These are phyloP conservation scores for Solanum piurae DNA, from an alignment of 257 asterid species.

Conservation along the genomic window DNA sequence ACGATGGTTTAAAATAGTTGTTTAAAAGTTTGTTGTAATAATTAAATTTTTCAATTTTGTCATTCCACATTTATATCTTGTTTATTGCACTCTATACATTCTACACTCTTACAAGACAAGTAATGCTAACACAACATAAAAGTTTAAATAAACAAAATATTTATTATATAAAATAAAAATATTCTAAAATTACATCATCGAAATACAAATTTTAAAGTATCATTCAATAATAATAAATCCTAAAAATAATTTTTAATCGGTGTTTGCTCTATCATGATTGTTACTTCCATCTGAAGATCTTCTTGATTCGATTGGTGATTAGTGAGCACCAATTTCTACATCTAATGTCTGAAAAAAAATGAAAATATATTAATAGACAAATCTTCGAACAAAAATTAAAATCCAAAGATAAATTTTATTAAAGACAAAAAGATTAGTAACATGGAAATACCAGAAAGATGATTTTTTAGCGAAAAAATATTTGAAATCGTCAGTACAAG, in stretches of 20 bases:
- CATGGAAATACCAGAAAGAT: not conserved
- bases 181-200: too few species aligned
- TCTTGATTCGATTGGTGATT: not conserved
- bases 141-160: rapidly evolving
- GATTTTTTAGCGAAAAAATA: too few species aligned
- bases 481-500: not conserved
- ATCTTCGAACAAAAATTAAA: not conserved
- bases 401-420: not conserved
- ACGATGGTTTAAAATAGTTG: too few species aligned
- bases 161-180: too few species aligned
- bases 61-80: not conserved
- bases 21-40: not conserved
- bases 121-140: too few species aligned
- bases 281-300: not conserved
- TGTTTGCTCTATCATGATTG: too few species aligned
- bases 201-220: too few species aligned
- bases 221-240: too few species aligned
- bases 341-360: not conserved
- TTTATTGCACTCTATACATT: too few species aligned
- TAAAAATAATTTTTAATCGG: too few species aligned
- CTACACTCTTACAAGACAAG: too few species aligned
- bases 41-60: not conserved
- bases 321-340: not conserved
- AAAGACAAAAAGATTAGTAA: not conserved
- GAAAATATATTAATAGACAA: not conserved